These are phyloP conservation scores for Anisodus acutangulus DNA, from an alignment of 257 asterid species.

Conservation along the genomic window DNA sequence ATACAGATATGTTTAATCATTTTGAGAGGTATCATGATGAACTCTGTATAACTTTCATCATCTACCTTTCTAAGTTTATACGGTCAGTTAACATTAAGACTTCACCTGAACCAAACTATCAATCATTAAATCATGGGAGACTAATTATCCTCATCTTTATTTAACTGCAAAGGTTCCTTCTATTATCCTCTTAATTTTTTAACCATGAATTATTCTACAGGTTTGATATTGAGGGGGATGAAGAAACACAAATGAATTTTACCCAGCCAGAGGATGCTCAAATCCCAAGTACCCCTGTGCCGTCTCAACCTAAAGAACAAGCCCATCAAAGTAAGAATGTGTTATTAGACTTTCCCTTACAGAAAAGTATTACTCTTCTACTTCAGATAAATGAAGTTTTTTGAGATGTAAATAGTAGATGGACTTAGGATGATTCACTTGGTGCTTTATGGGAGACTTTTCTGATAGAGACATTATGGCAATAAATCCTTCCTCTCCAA, in stretches of 20 bases:
- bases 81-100: background rate
- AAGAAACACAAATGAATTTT: slow-evolving; percentile 60
- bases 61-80: slow-evolving; percentile 1
- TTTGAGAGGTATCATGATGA: slow-evolving; percentile 67
- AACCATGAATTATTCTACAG: slow-evolving; percentile 45
- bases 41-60: background rate
- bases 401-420: slow-evolving; percentile 14
- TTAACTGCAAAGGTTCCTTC: background rate
- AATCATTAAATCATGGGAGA: background rate
- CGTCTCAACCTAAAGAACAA: slow-evolving; percentile 75
- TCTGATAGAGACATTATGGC: background rate
- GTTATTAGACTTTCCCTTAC: background rate
- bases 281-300: slow-evolving; percentile 57
- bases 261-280: slow-evolving; percentile 56
- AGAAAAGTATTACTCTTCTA: background rate
- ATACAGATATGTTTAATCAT: slow-evolving; percentile 54
- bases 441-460: background rate
- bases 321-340: slow-evolving; percentile 50
- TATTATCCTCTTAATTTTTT: slow-evolving; percentile 27
- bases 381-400: background rate
- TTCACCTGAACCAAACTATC: background rate
- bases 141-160: background rate
- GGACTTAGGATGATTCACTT: background rate
- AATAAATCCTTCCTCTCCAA: slow-evolving; percentile 19
- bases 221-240: slow-evolving; percentile 85